Evolutionary conservation across 2,329 filamentous ascomycete species (phyloP), one percentile per base, ranked within the genome.

Genomic region (Arthrobotrys iridis): DNA sequence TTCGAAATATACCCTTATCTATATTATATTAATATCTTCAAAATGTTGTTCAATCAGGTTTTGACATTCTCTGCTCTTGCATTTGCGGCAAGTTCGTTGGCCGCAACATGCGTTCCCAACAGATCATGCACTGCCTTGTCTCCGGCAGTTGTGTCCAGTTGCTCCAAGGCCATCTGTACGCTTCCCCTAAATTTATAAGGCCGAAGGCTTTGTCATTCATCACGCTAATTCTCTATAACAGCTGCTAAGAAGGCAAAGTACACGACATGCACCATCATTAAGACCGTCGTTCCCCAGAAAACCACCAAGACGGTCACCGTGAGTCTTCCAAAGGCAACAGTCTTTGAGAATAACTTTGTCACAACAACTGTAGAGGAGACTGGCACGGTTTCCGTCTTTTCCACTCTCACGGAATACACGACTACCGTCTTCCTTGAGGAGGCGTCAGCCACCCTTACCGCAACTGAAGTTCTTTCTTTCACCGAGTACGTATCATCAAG

Each of bases 41-140:
- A 4, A 20, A 70, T 70, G 65, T 15, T 70, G 65, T 62, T 70
- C 26, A 62, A 62, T 52, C 55, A 72, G 7, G 41, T 72, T 28
- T 59, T 57, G 11, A 24, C 58, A n/a, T 64, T 72, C 15, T 48
- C 58, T n/a, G 37, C 46, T 5, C 67, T 72, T 3, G 46, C 58
- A 3, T 72, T 57, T 33, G 58, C 67, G 1, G 58, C 59, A n/a
- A 72, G 35, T 15, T 57, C 67, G 6, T 35, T 72, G 24, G 67
- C 67, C 10, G 35, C 37, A 24, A 43, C 55, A 33, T 62, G 55
- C 11, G 35, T 35, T 7, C 45, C 66, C 3, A 63, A 37, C 45
- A 71, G 63, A 30, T 37, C 57, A n/a, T 62, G 43, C 35, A 45
- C 65, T 35, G 33, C 57, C n/a, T 26, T 72, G 10, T 46, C 58